Evolutionary conservation across 129 eudicot species (phyloP), one percentile per base, ranked within the genome.

Genomic region (Lonicera japonica): DNA sequence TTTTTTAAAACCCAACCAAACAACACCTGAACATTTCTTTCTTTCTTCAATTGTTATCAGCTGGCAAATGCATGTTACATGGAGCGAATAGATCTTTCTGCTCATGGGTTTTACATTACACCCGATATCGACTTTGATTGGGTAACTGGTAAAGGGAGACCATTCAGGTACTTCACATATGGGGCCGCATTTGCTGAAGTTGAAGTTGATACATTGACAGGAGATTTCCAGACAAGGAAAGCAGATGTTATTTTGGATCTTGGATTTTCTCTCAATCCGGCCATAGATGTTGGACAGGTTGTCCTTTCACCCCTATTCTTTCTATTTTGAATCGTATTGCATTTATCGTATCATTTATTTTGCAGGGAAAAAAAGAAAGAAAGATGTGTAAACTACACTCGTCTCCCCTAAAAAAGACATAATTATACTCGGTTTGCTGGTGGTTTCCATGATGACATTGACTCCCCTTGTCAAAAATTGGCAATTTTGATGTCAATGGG

Each of bases 101-200:
- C 95, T 34, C 99, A 94, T 29, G 99, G 99, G 65, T 94, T 94
- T 73, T 74, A 80, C 80, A 78, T 76, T 11, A 80, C 85, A 6
- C 96, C 99, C 0, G 99, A 94, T 70, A 83, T 94, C 21, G 89
- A 86, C 54, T 94, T 94, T 54, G 89, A 94, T 54, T 94, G 99
- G 99, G 54, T 54, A 75, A 76, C 81, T 0, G 96, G 99, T 25
- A 83, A 83, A 65, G 99, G 99, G 41, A 58, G 41, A 20, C 92
- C 95, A 17, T 94, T 85, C 70, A 79, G 82, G 70, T 94, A 88
- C 78, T 88, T 82, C 82, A 94, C 99, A n/a, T 80, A 78, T 57
- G 99, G 99, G 22, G 99, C 99, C 66, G 91, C 99, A 43, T 88
- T 88, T 83, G 83, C 99, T 4, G 99, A 88, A 74, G 99, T 94